phyloP scores from a whole-genome alignment of 2,329 filamentous ascomycete genomes.

The Hypoxylon sp. region DNA sequence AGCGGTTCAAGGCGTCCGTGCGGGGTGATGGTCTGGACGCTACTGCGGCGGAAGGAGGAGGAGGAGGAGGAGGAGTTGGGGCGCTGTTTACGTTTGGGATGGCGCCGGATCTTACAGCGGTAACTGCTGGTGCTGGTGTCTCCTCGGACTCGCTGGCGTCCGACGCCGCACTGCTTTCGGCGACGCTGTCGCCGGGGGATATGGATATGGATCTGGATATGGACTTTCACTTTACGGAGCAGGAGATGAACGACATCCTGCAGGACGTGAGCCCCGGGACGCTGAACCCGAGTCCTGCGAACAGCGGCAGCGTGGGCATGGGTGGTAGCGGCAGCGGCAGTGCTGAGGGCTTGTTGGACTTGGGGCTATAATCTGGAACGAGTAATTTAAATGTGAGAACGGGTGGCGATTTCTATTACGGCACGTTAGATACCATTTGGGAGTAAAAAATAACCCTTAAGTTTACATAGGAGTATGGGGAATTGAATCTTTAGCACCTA shows the following conservation, averaged over 20 bases:
- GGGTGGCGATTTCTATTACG: constrained; percentile 14
- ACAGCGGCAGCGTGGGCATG: background rate
- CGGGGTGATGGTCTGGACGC: constrained; percentile 7
- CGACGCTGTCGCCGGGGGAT: constrained; percentile 24
- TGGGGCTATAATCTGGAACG: constrained; percentile 27
- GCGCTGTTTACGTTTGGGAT: constrained; percentile 16
- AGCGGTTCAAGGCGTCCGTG: constrained; percentile 65
- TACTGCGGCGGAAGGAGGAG: background rate
- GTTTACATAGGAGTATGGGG: constrained; percentile 6
- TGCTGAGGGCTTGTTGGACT: too few relatives aligned
- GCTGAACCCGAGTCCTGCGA: constrained; percentile 15
- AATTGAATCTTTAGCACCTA: constrained; percentile 7
- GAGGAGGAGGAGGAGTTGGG: background rate
- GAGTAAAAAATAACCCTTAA: constrained; percentile 31
- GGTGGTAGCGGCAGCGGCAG: constrained; percentile 3
- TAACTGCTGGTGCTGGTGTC: background rate
- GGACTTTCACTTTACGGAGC: constrained; percentile 46
- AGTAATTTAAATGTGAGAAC: background rate
- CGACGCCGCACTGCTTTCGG: constrained; percentile 23
- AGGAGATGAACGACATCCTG: constrained; percentile 50
- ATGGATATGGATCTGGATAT: constrained; percentile 42
- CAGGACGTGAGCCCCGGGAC: constrained; percentile 40
- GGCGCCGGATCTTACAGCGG: constrained; percentile 26
- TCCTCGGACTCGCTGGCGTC: constrained; percentile 2
- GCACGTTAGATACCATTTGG: constrained; percentile 44